Base-by-base conservation (phyloP, 2,329 filamentous ascomycete genomes). In the Ophiocordyceps sinensis region DNA sequence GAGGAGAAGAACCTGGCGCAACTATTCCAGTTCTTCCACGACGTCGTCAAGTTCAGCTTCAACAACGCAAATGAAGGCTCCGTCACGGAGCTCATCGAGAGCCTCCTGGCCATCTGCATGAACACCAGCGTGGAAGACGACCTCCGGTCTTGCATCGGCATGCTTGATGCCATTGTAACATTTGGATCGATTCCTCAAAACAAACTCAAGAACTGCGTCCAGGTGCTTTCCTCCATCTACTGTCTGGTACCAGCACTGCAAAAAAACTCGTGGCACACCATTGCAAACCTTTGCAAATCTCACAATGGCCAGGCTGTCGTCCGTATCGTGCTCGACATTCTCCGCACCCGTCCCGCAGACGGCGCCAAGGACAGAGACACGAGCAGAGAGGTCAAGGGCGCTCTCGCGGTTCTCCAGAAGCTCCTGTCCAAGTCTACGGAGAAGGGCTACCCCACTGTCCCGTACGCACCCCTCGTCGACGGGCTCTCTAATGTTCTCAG, bases 11-110 rank as follows among this genome's bases (percentile, higher is more conserved):
- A 76, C 50, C 64, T 87, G 41, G 63, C 70, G 3, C 70, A 73
- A 38, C 60, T 86, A 3, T 85, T 86, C 52, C 59, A 65, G 12
- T 82, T 79, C 48, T 67, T 82, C 41, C 70, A 72, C 43, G 76
- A 83, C 46, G 68, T 85, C 41, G 76, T 84, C 62, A 85, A 84
- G 54, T 87, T 84, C 65, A 85, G 80, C 54, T 82, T 78, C 56
- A 81, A 79, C 48, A 70, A 77, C 28, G 76, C 81, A 21, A 71
- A 72, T 47, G 78, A 83, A 47, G 60, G 68, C 28, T 73, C 79
- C 37, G 67, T 82, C 17, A 69, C 69, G 40, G 64, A 66, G 4
- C 60, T 87, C 41, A 73, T 88, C 43, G 68, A 75, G 43, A 69
- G 69, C 12, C 61, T 84, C 9, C 65, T 85, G 37, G 60, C 66